Evolutionary conservation across 2,329 filamentous ascomycete species (phyloP).

Genomic region (Ceratocystis huliohia): DNA sequence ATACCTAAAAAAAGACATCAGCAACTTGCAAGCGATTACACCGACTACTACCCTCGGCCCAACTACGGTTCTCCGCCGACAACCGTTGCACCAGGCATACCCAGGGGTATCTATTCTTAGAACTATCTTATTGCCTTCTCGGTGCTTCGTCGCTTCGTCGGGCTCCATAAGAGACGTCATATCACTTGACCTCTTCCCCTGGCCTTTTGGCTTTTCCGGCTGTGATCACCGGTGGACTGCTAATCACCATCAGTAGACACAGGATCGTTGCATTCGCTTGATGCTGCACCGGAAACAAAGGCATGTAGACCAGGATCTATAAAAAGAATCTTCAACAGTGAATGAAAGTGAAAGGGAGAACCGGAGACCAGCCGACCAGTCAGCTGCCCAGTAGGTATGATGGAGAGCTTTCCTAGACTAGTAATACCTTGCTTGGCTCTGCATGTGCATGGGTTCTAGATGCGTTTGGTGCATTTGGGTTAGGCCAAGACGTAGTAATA

Average conservation of each 20-base stretch:
- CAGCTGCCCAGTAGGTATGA: not conserved
- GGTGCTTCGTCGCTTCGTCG: too few species aligned
- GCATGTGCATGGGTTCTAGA: not conserved
- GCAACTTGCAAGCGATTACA: not conserved
- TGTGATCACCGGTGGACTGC: too few species aligned
- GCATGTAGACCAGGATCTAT: not conserved
- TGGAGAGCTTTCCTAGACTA: not conserved
- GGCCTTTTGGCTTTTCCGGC: too few species aligned
- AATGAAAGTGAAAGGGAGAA: not conserved
- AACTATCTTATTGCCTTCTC: too few species aligned
- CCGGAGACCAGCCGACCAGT: not conserved
- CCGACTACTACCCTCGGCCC: too few species aligned
- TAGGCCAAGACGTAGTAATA: not conserved
- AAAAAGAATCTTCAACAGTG: constrained; percentile 1
- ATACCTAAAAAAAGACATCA: not conserved
- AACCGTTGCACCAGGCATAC: too few species aligned
- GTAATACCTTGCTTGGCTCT: not conserved
- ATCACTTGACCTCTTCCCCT: too few species aligned
- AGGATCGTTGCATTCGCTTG: not conserved
- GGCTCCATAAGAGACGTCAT: too few species aligned
- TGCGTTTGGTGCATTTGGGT: not conserved
- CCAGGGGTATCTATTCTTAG: too few species aligned
- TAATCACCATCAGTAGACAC: too few species aligned
- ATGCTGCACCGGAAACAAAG: not conserved
- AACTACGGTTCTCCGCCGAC: too few species aligned